Percentiles rank a stretch among this genome's conserved stretches.
Evolutionary conservation across 768 basidiomycete species (phyloP).

Genomic region (Sarcomyxa edulis): DNA sequence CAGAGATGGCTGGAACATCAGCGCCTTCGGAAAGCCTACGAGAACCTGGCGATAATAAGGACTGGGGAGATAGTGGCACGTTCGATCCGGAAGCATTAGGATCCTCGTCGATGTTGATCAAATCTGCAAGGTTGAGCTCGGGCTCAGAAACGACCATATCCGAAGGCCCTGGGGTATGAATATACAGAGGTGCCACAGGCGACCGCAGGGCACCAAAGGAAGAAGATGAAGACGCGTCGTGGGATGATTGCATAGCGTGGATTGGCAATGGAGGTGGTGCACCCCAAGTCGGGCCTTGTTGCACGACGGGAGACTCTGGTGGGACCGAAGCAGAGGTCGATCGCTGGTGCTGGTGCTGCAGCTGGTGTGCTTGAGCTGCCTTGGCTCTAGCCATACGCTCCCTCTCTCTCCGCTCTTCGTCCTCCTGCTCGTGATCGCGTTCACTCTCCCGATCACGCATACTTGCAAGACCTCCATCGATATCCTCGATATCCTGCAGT

Average conservation of each 20-base stretch:
- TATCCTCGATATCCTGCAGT: slow-evolving; percentile 82
- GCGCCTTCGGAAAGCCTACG: slow-evolving; percentile 9
- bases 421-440: slow-evolving; percentile 61
- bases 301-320: slow-evolving; percentile 63
- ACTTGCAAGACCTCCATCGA: slow-evolving; percentile 42
- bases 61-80: slow-evolving; percentile 9
- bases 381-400: slow-evolving; percentile 53
- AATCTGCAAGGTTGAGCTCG: slow-evolving; percentile 67
- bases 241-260: slow-evolving; percentile 35
- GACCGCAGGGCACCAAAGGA: slow-evolving; percentile 18
- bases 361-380: slow-evolving; percentile 28
- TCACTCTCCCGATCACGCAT: slow-evolving; percentile 51
- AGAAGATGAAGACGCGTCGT: slow-evolving; percentile 17
- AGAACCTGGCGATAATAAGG: no score
- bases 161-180: slow-evolving; percentile 24
- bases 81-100: slow-evolving; percentile 15
- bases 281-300: slow-evolving; percentile 51
- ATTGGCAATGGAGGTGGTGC: slow-evolving; percentile 53
- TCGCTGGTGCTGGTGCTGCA: slow-evolving; percentile 27
- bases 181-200: slow-evolving; percentile 24
- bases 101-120: slow-evolving; percentile 77
- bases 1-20: slow-evolving; percentile 11
- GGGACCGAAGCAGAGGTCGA: slow-evolving; percentile 58
- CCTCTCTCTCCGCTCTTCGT: slow-evolving; percentile 65
- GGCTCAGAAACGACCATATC: slow-evolving; percentile 42